Percentiles rank a stretch among this genome's conserved stretches.
phyloP scores from a whole-genome alignment of 2,329 filamentous ascomycete species.

The Diaporthe caulivora region DNA sequence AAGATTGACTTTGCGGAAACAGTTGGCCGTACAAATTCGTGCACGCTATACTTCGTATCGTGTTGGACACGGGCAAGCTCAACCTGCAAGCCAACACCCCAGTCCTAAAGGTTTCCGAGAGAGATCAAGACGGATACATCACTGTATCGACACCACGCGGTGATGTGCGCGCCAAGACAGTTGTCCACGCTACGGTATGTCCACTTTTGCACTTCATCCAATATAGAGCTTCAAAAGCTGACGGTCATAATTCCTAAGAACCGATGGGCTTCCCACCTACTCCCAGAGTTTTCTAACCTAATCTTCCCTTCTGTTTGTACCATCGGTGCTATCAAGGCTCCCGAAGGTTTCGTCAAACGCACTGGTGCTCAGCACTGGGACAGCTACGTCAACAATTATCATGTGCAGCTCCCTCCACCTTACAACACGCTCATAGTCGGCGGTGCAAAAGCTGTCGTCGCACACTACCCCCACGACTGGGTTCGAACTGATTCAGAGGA shows the following conservation, averaged over 20 bases:
- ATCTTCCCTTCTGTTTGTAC: conserved; percentile 39
- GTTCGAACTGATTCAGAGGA: conserved; percentile 45
- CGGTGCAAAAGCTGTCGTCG: conserved; percentile 44
- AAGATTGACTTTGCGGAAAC: not conserved
- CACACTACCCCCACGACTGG: conserved; percentile 44
- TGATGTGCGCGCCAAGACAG: conserved; percentile 33
- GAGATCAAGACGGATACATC: conserved; percentile 44
- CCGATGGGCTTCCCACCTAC: conserved; percentile 40
- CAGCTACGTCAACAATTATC: conserved; percentile 48
- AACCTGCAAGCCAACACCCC: conserved; percentile 47
- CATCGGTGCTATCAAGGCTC: conserved; percentile 48
- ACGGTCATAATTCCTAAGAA: conserved; percentile 22
- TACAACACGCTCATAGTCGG: conserved; percentile 48
- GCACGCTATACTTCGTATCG: conserved; percentile 38
- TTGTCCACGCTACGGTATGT: conserved; percentile 40
- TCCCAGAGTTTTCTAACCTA: conserved; percentile 39
- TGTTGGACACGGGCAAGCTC: conserved; percentile 37
- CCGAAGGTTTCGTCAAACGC: conserved; percentile 46
- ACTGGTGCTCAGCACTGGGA: conserved; percentile 50
- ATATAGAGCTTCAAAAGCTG: not conserved
- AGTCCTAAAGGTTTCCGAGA: conserved; percentile 43
- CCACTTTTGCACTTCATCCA: too few relatives aligned
- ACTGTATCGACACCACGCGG: conserved; percentile 41
- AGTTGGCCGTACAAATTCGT: conserved; percentile 42
- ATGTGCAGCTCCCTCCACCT: conserved; percentile 48